A percentile compares a stretch with the other conserved stretches of the same genome.
Evolutionary conservation across 345 rosid species (phyloP).

Genomic region (Nephelium lappaceum): DNA sequence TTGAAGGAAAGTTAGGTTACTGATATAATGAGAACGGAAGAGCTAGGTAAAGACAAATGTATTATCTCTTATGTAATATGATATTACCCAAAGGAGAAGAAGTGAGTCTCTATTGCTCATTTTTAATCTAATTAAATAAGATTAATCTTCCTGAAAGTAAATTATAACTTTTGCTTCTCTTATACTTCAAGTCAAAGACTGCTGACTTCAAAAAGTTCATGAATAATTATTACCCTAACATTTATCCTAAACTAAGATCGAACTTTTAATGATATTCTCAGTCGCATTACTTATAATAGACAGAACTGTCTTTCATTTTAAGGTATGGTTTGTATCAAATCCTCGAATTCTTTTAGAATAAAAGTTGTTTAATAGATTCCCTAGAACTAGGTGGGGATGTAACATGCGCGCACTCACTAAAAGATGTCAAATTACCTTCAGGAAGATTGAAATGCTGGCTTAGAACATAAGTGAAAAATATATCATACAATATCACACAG

Average conservation of each 20-base stretch:
- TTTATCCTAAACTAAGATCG: background rate
- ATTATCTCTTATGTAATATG: conserved; percentile 19
- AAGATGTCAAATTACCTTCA: too few relatives aligned
- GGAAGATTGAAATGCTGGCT: too few relatives aligned
- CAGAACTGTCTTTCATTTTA: conserved; percentile 8
- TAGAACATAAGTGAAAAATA: too few relatives aligned
- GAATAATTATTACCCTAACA: conserved; percentile 22
- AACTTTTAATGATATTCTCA: background rate
- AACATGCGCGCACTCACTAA: background rate
- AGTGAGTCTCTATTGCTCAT: background rate
- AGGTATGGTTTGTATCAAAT: background rate
- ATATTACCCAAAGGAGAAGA: conserved; percentile 6
- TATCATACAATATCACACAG: too few relatives aligned
- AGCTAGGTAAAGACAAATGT: conserved; percentile 31
- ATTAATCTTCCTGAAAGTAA: conserved; percentile 11
- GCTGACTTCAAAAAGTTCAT: conserved; percentile 20
- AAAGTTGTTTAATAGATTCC: background rate
- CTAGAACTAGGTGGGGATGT: background rate
- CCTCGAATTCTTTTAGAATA: background rate
- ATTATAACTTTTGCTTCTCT: conserved; percentile 23
- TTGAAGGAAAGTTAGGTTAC: conserved; percentile 17
- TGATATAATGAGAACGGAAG: conserved; percentile 6
- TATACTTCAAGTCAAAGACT: conserved; percentile 43
- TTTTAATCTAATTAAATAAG: background rate
- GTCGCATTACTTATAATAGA: background rate